Evolutionary conservation across 179 eudicot genomes (phyloP).

Genomic region (Beta corolliflora): DNA sequence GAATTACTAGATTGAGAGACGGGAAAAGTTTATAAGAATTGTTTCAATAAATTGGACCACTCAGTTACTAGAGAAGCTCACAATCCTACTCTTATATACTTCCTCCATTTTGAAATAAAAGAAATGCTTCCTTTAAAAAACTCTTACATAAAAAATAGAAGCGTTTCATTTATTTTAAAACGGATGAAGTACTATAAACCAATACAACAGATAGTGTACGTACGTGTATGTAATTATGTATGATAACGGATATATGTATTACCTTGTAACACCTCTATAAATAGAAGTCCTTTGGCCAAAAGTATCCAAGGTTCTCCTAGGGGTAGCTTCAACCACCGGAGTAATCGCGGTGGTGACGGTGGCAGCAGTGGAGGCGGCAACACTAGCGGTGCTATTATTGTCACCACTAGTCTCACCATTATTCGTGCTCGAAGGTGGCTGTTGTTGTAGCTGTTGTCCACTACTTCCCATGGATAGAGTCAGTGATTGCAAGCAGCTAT

Average conservation of each 20-base stretch:
- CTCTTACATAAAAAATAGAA: too few relatives aligned
- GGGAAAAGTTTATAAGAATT: too few relatives aligned
- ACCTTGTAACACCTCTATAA: constrained; percentile 96
- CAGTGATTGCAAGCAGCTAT: constrained; percentile 61
- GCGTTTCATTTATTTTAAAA: too few relatives aligned
- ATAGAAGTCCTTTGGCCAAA: constrained; percentile 96
- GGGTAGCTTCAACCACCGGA: constrained; percentile 66
- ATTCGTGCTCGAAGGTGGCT: constrained; percentile 37
- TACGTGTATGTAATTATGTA: too few relatives aligned
- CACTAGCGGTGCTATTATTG: constrained; percentile 35
- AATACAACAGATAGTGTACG: too few relatives aligned
- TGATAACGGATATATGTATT: not conserved
- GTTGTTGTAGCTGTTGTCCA: constrained; percentile 34
- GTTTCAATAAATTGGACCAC: too few relatives aligned
- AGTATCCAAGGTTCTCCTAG: constrained; percentile 78
- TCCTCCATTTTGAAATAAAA: too few relatives aligned
- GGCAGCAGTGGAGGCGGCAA: constrained; percentile 29
- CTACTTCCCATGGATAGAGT: constrained; percentile 92
- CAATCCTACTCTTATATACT: too few relatives aligned
- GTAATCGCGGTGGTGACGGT: constrained; percentile 38
- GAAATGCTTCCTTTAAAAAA: too few relatives aligned
- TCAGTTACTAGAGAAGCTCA: too few relatives aligned
- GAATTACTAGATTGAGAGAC: too few relatives aligned
- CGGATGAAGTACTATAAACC: too few relatives aligned
- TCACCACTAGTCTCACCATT: constrained; percentile 51